Evolutionary conservation across 352 stramenopile genomes (phyloP), one percentile per base, ranked within the genome.

Genomic region (Globisporangium acanthophoron): DNA sequence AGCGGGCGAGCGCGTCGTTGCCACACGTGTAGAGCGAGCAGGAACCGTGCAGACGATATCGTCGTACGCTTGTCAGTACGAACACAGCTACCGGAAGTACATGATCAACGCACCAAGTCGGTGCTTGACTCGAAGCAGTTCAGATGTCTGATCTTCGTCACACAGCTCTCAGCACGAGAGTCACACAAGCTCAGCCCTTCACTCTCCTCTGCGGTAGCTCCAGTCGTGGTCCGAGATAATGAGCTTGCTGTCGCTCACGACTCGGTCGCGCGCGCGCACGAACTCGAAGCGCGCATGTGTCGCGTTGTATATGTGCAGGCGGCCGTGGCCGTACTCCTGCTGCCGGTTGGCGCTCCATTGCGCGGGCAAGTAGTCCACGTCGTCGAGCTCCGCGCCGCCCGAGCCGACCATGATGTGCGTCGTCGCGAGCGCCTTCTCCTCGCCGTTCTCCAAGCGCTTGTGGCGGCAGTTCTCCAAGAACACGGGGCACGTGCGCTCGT

Each of bases 331-430:
- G 46, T 74, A 78, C 44, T 71, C 65, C 39, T 70, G 61, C 50
- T 70, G 64, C 3, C 51, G 40, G n/a, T 64, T 64, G 5, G 21
- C 49, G 35, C 66, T 74, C 69, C 70, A 80, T 12, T 21, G 24
- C 4, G 29, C 37, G 4, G 11, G 24, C 33, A 62, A 27, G 48
- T 74, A 78, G 20, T 64, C 51, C 3, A 67, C 60, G 18, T 75
- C 62, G 56, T 81, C 73, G 5, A 81, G 48, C 52, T 69, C 69
- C 3, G 66, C 69, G n/a, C 70, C 73, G 9, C 61, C 73, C 12
- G 73, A 77, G 40, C 73, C 73, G 41, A 81, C 62, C 70, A 79
- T 81, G 50, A 81, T 64, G 51, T 79, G 70, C 11, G 62, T 58
- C 1, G 73, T 59, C 6, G 65, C 73, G 29, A 58, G 48, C 18